Base-by-base conservation (phyloP, 331 rosid species). In the Spiraea crenata region DNA sequence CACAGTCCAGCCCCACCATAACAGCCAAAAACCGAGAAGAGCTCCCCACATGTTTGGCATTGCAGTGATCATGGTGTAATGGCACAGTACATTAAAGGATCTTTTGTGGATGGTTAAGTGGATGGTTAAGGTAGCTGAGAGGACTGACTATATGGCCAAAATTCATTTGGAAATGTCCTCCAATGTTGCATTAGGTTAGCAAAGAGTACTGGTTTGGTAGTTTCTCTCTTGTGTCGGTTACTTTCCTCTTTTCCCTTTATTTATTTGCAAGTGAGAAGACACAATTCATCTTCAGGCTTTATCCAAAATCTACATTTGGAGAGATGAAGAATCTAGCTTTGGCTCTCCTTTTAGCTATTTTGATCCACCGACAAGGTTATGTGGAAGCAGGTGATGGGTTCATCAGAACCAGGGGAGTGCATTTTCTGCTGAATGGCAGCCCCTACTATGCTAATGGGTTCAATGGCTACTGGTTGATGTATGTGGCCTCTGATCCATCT, bases 381-480 rank as follows among this genome's bases (percentile, higher is more conserved):
- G 90, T 74, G 47, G 92, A 81, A 80, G 97, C 92, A 58, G 81
- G 90, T 51, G 81, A 82, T 83, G 85, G 82, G 60, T 93, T 93
- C 50, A 78, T 93, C 39, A 85, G 89, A 85, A 80, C 92, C 34
- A 85, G 85, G 73, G 92, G 97, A 39, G 75, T 75, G n/a, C 95
- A 84, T 68, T 93, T 93, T 67, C 48, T 87, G 80, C n/a, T 85
- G 62, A 87, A 93, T 79, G 97, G 92, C 5, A 78, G 62, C 50
- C 97, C 97, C 34, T 93, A 71, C 78, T 93, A 87, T 76, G 96
- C 97, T 63, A 90, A 93, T 71, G 97, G 98, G 20, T 93, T 93
- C 82, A 93, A 93, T 78, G 98, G 89, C 19, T 93, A 90, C 79
- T 93, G 98, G 98, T 74, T 93, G 20, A 93, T 93, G 98, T 88